These are phyloP conservation scores for Suhomyces sp. DNA, from an alignment of 805 yeast species.

Conservation along the genomic window DNA sequence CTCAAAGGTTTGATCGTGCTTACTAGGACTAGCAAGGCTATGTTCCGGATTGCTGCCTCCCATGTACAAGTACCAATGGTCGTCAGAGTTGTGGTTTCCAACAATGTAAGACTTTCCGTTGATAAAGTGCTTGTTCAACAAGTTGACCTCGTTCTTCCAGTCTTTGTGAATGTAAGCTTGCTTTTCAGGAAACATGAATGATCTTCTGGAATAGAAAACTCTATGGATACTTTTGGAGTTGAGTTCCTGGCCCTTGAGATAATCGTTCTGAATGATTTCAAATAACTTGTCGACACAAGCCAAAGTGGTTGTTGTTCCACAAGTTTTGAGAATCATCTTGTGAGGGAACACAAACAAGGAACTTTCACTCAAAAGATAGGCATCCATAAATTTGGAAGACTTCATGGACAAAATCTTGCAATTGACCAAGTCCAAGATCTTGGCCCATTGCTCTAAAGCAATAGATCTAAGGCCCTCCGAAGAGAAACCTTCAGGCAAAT, in stretches of 20 bases:
- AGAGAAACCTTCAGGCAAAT: slow-evolving; percentile 36
- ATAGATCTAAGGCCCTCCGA: slow-evolving; percentile 58
- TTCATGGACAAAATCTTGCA: slow-evolving; percentile 86
- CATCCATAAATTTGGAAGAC: slow-evolving; percentile 64
- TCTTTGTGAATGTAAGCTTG: slow-evolving; percentile 78
- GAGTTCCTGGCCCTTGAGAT: slow-evolving; percentile 25
- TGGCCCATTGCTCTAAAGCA: slow-evolving; percentile 65
- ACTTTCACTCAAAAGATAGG: slow-evolving; percentile 84
- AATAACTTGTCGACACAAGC: slow-evolving; percentile 69
- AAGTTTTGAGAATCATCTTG: slow-evolving; percentile 83
- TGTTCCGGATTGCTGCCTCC: slow-evolving; percentile 40
- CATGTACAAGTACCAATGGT: slow-evolving; percentile 88
- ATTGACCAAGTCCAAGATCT: slow-evolving; percentile 72
- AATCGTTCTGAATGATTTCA: slow-evolving; percentile 29
- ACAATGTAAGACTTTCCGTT: slow-evolving; percentile 67
- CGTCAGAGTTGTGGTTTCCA: slow-evolving; percentile 69
- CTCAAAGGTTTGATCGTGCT: slow-evolving; percentile 73
- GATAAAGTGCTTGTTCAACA: slow-evolving; percentile 62
- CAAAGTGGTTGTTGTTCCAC: slow-evolving; percentile 93
- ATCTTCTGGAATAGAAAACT: slow-evolving; percentile 85
- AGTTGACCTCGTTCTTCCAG: slow-evolving; percentile 79
- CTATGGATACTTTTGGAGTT: slow-evolving; percentile 47
- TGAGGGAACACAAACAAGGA: slow-evolving; percentile 87
- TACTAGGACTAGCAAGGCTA: slow-evolving; percentile 6
- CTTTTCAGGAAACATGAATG: slow-evolving; percentile 87